These are phyloP conservation scores for Jatropha curcas DNA, from an alignment of 345 rosid species.

Conservation along the genomic window DNA sequence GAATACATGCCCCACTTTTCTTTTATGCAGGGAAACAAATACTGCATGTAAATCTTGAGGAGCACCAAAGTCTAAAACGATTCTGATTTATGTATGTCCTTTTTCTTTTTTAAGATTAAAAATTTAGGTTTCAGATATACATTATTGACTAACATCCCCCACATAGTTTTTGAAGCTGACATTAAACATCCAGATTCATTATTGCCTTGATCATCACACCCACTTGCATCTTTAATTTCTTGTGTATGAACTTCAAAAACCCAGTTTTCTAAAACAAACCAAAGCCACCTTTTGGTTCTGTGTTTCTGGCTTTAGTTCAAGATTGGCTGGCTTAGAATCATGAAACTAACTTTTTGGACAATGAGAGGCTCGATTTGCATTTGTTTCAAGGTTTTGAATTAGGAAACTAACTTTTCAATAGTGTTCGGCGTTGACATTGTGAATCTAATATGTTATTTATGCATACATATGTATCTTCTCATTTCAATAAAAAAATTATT, in stretches of 20 bases:
- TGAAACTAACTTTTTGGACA: too few relatives aligned
- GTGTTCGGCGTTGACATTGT: too few relatives aligned
- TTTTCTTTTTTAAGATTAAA: neutral
- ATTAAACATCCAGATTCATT: neutral
- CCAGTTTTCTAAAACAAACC: neutral
- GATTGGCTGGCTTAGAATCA: too few relatives aligned
- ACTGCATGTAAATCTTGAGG: neutral
- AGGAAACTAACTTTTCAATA: too few relatives aligned
- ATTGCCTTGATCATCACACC: neutral
- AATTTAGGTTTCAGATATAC: neutral
- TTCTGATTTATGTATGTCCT: neutral
- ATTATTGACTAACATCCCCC: neutral
- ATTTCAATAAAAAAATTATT: too few relatives aligned
- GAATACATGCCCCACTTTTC: neutral
- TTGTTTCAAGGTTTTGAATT: too few relatives aligned
- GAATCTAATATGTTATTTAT: too few relatives aligned
- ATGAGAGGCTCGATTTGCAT: too few relatives aligned
- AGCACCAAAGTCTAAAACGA: neutral
- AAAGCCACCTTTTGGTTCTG: neutral
- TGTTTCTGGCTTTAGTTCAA: neutral
- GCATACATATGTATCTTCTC: too few relatives aligned
- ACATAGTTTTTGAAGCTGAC: neutral
- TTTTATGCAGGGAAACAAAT: neutral
- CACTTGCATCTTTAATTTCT: neutral
- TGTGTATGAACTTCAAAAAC: too few relatives aligned